These are phyloP conservation scores for Fusarium armeniacum DNA, from an alignment of 2,329 filamentous ascomycete species.

Conservation along the genomic window DNA sequence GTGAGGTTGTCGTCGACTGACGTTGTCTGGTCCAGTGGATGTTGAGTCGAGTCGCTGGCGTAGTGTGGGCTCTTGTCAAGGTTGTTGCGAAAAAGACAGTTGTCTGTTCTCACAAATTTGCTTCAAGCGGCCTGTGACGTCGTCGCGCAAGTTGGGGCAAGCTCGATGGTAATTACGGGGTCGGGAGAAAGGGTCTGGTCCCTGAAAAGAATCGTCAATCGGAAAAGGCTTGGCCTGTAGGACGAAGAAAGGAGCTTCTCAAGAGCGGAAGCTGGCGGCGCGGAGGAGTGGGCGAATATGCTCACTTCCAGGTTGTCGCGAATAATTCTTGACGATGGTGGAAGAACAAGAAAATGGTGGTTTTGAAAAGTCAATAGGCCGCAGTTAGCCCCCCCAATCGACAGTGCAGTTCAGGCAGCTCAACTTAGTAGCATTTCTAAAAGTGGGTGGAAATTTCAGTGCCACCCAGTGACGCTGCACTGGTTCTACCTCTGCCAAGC, in stretches of 20 bases:
- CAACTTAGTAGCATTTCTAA: constrained; percentile 42
- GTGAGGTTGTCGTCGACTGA: constrained; percentile 25
- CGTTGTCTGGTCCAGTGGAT: not conserved
- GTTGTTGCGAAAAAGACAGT: constrained; percentile 6
- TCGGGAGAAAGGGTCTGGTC: constrained; percentile 25
- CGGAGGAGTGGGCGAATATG: constrained; percentile 34
- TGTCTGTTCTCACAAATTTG: constrained; percentile 16
- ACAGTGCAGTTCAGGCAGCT: constrained; percentile 9
- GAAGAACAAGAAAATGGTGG: constrained; percentile 44
- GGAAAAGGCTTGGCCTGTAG: constrained; percentile 2
- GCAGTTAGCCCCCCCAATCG: not conserved
- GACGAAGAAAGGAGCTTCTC: constrained; percentile 12
- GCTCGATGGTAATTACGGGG: constrained; percentile 26
- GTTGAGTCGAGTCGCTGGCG: constrained; percentile 20
- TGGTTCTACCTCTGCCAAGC: constrained; percentile 36
- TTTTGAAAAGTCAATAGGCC: constrained; percentile 40
- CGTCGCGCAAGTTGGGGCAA: constrained; percentile 35
- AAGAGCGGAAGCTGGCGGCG: constrained; percentile 11
- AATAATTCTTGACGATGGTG: constrained; percentile 42
- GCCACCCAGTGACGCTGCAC: constrained; percentile 36
- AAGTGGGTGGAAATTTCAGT: constrained; percentile 39
- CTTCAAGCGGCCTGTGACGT: constrained; percentile 29
- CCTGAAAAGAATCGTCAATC: constrained; percentile 25
- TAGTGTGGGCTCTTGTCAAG: constrained; percentile 2
- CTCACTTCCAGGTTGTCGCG: constrained; percentile 36